Conservation (phyloP, 2,329 filamentous ascomycete genomes). For the Botrytis deweyae region DNA sequence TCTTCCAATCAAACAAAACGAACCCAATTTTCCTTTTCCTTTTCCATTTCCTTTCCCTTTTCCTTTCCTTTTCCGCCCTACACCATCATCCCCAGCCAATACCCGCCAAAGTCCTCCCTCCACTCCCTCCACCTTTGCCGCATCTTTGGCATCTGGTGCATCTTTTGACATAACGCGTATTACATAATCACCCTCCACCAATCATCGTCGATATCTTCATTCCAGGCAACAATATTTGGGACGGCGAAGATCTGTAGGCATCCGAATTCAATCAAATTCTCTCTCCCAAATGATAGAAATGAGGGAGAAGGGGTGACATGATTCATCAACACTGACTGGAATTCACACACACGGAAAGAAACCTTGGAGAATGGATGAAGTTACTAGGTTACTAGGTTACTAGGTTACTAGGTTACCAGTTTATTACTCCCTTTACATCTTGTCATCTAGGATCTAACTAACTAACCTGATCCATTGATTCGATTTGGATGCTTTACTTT, state of each 20-base stretch:
- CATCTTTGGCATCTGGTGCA: not conserved
- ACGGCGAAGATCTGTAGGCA: conserved; percentile 23
- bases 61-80: not conserved
- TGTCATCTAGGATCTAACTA: not conserved
- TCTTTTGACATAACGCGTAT: not conserved
- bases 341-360: too few species aligned
- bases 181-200: not conserved
- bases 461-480: not conserved
- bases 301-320: too few species aligned
- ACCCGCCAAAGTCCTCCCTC: not conserved
- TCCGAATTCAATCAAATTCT: conserved; percentile 21
- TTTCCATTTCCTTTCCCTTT: not conserved
- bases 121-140: not conserved
- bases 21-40: not conserved
- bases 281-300: too few species aligned
- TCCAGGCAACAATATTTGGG: conserved; percentile 33
- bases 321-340: not conserved
- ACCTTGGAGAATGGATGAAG: not conserved
- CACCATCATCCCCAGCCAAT: not conserved
- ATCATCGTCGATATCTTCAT: not conserved
- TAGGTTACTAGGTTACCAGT: too few species aligned
- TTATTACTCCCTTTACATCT: too few species aligned
- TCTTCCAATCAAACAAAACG: not conserved
- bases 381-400: not conserved
- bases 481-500: not conserved